Conservation (phyloP, 352 stramenopile species). For the Pythium phragmitis region DNA sequence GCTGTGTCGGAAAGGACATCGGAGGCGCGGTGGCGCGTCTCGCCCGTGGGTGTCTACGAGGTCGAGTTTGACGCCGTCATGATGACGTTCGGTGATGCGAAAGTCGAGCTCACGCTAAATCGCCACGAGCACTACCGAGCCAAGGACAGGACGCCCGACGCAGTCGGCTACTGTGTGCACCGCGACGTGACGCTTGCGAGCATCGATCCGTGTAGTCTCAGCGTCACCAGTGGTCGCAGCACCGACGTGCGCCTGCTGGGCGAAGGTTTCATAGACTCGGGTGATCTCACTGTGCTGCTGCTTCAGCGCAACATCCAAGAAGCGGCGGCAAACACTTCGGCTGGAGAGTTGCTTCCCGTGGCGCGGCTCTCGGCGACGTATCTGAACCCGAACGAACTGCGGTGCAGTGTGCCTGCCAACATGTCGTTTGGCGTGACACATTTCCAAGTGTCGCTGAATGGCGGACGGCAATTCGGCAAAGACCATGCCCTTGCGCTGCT, state of each 20-base stretch:
- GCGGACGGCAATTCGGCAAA: constrained; percentile 53
- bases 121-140: constrained; percentile 46
- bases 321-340: not conserved
- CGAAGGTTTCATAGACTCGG: constrained; percentile 59
- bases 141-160: constrained; percentile 39
- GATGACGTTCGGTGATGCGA: constrained; percentile 48
- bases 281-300: constrained; percentile 56
- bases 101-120: constrained; percentile 61
- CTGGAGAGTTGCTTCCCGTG: constrained; percentile 18
- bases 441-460: constrained; percentile 62
- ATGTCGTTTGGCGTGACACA: constrained; percentile 64
- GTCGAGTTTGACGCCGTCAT: constrained; percentile 58
- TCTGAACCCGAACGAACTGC: constrained; percentile 42
- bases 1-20: constrained; percentile 49
- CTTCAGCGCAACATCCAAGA: constrained; percentile 38
- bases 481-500: constrained; percentile 41
- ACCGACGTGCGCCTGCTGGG: constrained; percentile 57
- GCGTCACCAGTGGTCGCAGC: constrained; percentile 51
- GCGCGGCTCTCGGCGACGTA: constrained; percentile 59
- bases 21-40: constrained; percentile 54
- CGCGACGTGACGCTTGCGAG: constrained; percentile 43
- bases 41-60: constrained; percentile 51
- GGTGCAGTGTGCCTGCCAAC: constrained; percentile 60
- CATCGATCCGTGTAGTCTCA: constrained; percentile 57
- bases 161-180: constrained; percentile 46